These are phyloP conservation scores for Paecilomyces niveus DNA, from an alignment of 2,329 filamentous ascomycete species.

Conservation along the genomic window DNA sequence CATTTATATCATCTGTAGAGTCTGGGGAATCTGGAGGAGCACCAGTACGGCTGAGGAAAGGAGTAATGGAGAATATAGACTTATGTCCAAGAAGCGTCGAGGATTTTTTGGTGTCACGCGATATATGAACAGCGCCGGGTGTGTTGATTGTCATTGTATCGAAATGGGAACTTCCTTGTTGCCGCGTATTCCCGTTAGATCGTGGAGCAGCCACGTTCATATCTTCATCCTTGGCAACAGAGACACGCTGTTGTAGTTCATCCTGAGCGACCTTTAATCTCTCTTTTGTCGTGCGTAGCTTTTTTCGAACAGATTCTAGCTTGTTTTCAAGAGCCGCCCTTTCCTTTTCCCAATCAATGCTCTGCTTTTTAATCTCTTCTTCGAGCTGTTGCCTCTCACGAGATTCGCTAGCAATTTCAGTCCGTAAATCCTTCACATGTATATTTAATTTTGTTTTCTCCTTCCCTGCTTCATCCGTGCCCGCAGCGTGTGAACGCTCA, in stretches of 20 bases:
- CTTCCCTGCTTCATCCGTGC: slow-evolving; percentile 26
- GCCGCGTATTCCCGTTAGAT: slow-evolving; percentile 34
- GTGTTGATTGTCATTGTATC: slow-evolving; percentile 44
- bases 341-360: slow-evolving; percentile 55
- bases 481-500: slow-evolving; percentile 46
- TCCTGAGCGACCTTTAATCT: slow-evolving; percentile 61
- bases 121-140: slow-evolving; percentile 39
- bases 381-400: slow-evolving; percentile 42
- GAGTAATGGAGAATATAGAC: slow-evolving; percentile 88
- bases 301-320: slow-evolving; percentile 61
- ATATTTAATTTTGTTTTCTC: slow-evolving; percentile 33
- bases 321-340: slow-evolving; percentile 63
- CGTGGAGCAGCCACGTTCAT: slow-evolving; percentile 22
- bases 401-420: slow-evolving; percentile 45
- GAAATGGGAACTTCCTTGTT: slow-evolving; percentile 28
- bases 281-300: slow-evolving; percentile 62
- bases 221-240: slow-evolving; percentile 20
- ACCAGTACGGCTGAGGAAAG: slow-evolving; percentile 74
- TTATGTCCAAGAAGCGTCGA: slow-evolving; percentile 69
- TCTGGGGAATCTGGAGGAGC: slow-evolving; percentile 40
- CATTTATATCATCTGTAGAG: slow-evolving; percentile 20
- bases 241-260: slow-evolving; percentile 39
- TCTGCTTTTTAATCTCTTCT: slow-evolving; percentile 47
- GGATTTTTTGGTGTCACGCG: slow-evolving; percentile 53
- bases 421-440: slow-evolving; percentile 42